Base-by-base conservation (phyloP, 2,329 filamentous ascomycete species). In the Pseudopyricularia javanii region DNA sequence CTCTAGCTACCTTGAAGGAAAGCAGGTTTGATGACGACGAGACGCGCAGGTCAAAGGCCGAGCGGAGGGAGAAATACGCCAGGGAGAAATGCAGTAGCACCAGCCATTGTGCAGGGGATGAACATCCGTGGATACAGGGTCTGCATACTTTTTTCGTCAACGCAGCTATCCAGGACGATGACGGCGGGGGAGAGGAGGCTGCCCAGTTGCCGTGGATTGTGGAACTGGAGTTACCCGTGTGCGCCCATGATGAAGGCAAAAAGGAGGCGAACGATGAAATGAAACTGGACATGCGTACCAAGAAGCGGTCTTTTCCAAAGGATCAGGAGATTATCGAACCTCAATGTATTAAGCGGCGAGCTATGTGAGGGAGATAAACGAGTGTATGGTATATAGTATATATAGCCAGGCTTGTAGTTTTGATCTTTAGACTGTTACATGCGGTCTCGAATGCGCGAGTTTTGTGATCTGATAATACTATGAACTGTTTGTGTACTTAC, bases 81-180 rank as follows among this genome's bases (percentile, higher is more conserved):
- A 14, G 30, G 20, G 54, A 62, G 7, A 56, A 57, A 14, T 65
- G 56, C 26, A 62, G 60, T 20, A 40, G 57, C 30, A 68, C 66
- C 1, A 71, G 67, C 8, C 64, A 69, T 54, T 69, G 65, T 54
- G 54, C 54, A 1, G 56, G 62, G 6, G 58, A 64, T 53, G 47
- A 55, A 17, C 56, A 63, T 47, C 58, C 59, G 1, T 17, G 71
- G 1, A 30, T 58, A 20, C 45, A 33, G 7, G 73, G 71, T 2
- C 62, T 64, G 32, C 68, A 79, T 54, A 80, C 76, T 0, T 60
- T 80, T 4, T 78, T 80, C 57, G 68, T 80, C 8, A 82, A 82
- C 60, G 77, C 76, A 1, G 67, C 78, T 0, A 70, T 80, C 15
- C 34, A 35, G 30, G 47, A 49, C 12, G 17, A 34, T 3, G 17